These are phyloP conservation scores for Ogataea trehaloabstinens DNA, from an alignment of 805 yeast species.

Conservation along the genomic window DNA sequence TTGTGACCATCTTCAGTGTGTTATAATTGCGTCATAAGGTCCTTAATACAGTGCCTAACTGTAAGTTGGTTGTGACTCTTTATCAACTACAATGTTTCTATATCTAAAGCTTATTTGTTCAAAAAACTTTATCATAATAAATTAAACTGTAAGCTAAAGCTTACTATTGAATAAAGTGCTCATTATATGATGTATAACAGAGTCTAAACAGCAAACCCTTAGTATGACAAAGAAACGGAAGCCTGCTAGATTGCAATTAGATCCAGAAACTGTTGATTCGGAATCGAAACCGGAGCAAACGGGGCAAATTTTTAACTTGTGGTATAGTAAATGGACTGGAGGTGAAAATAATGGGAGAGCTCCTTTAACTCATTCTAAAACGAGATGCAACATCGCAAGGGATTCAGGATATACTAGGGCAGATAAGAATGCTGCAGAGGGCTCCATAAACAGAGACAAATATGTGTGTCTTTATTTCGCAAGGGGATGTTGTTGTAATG, in stretches of 20 bases:
- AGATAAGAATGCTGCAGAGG: constrained; percentile 39
- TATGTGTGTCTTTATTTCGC: constrained; percentile 83
- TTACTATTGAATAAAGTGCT: no score
- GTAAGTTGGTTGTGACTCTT: no score
- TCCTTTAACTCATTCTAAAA: constrained; percentile 41
- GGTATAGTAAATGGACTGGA: constrained; percentile 90
- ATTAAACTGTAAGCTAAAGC: no score
- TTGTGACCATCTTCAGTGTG: constrained; percentile 3
- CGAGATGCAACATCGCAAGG: constrained; percentile 55
- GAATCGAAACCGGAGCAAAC: constrained; percentile 73
- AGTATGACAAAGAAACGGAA: no score
- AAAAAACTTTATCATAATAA: no score
- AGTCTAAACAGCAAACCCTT: no score
- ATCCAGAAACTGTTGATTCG: constrained; percentile 52
- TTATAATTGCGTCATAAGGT: no score
- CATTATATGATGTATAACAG: no score
- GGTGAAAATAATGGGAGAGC: constrained; percentile 53
- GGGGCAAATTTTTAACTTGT: constrained; percentile 78
- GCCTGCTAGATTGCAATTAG: constrained; percentile 75
- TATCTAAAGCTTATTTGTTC: no score
- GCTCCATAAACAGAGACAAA: constrained; percentile 27
- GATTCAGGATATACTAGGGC: constrained; percentile 82
- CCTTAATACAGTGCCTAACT: no score
- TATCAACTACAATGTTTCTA: no score
- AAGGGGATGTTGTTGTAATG: constrained; percentile 81